Base-by-base conservation (phyloP, 257 asterid species). In the Gardenia jasminoides region DNA sequence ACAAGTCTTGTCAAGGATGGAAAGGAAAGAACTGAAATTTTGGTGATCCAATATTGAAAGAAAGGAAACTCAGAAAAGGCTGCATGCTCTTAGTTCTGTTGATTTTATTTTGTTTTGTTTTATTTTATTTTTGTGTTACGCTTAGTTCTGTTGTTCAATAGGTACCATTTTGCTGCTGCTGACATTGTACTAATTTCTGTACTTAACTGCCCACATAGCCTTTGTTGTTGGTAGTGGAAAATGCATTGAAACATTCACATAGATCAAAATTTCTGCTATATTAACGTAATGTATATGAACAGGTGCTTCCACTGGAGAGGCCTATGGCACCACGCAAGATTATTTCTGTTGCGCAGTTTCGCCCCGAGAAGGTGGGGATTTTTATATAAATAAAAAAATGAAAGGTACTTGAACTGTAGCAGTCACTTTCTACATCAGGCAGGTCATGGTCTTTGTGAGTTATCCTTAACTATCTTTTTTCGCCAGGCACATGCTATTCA, bases 341-440 rank as follows among this genome's bases (percentile, higher is more conserved):
- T 48, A 90, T 95, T 75, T 93, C 98, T 22, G 98, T 95, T 84
- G 93, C 99, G 85, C 99, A 93, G 76, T 95, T 95, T 86, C 99
- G 97, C 85, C 98, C 99, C 68, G 98, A 95, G 91, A 96, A 96
- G 96, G 98, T 93, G 92, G 85, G 92, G 84, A 84, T 88, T 88
- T 88, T 82, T 75, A 52, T 81, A 64, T 84, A 76, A 81, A n/a
- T n/a, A n/a, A 71, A 85, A 83, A 81, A 72, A 81, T 81, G 83
- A 88, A 87, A 22, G 91, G 91, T 89, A 89, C 82, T 72, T 85
- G 79, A 83, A 73, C 71, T 80, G 77, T 66, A 43, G 79, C 70
- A 61, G 72, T 79, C 58, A 78, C 58, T 78, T 72, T 48, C 68
- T 78, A 75, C 72, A 17, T 62, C 10, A 30, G 68, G 41, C 30